Percentiles rank a stretch among this genome's conserved stretches.
phyloP scores from a whole-genome alignment of 2,329 filamentous ascomycete species.

The Dothiorella sarmentorum region DNA sequence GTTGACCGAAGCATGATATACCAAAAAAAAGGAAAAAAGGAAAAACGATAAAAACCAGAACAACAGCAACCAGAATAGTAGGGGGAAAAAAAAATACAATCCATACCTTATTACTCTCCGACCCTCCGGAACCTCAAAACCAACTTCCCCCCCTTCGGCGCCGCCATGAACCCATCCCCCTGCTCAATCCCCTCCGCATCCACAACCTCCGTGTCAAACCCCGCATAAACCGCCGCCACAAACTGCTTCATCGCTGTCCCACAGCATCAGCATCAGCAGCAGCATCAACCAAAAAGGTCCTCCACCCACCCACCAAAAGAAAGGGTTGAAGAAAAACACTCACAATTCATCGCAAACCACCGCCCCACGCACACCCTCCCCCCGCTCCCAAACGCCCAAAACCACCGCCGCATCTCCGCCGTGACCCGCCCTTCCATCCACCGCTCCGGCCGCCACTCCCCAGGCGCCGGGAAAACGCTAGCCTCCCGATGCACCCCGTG shows the following conservation, averaged over 20 bases:
- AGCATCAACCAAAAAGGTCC: no score
- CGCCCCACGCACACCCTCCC: slow-evolving; percentile 45
- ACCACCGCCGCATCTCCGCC: slow-evolving; percentile 47
- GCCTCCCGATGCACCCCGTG: slow-evolving; percentile 46
- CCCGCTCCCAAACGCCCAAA: slow-evolving; percentile 45
- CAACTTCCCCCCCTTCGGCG: slow-evolving; percentile 32
- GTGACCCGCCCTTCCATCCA: slow-evolving; percentile 38
- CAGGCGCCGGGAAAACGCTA: slow-evolving; percentile 43
- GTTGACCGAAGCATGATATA: no score
- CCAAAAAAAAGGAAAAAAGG: no score
- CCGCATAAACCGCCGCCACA: slow-evolving; percentile 66
- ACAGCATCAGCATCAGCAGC: slow-evolving; percentile 14
- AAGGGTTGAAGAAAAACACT: slow-evolving; percentile 27
- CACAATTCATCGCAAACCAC: slow-evolving; percentile 46
- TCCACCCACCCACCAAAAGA: no score
- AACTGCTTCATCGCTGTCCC: slow-evolving; percentile 70
- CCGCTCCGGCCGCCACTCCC: slow-evolving; percentile 38
- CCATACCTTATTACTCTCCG: no score
- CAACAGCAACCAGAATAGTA: no score
- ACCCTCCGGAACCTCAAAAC: slow-evolving; percentile 17
- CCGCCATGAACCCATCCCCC: slow-evolving; percentile 37
- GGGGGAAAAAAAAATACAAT: no score
- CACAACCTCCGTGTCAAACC: slow-evolving; percentile 42
- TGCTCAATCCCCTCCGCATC: slow-evolving; percentile 37
- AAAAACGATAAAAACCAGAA: no score